Evolutionary conservation across 108 stramenopile species (phyloP).

Genomic region (Nannochloropsis oceanica): DNA sequence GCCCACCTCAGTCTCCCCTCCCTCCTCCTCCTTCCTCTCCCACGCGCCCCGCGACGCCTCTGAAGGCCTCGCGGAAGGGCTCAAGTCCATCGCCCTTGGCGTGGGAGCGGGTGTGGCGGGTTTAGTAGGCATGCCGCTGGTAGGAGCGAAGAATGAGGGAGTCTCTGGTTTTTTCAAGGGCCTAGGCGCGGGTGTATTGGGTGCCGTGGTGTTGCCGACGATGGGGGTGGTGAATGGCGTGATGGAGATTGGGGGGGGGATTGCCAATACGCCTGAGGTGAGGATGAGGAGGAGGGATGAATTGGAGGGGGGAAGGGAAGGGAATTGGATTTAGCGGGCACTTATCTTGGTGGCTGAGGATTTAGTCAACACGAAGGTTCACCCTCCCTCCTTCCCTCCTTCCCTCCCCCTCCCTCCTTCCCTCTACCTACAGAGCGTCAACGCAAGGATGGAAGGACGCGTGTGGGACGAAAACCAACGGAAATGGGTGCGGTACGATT

Average conservation of each 20-base stretch:
- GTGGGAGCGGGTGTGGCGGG: background rate
- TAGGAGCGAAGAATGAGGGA: conserved; percentile 4
- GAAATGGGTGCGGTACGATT: conserved; percentile 10
- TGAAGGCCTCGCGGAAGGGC: conserved; percentile 2
- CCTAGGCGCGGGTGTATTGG: conserved; percentile 13
- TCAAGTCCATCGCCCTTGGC: conserved; percentile 4
- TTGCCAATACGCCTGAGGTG: conserved; percentile 10
- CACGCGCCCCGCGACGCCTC: background rate
- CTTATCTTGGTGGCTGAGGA: background rate
- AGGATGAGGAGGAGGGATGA: background rate
- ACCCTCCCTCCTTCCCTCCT: background rate
- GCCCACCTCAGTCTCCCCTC: background rate
- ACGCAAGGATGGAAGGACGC: background rate
- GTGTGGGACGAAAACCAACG: conserved; percentile 11
- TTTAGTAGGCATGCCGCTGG: conserved; percentile 2
- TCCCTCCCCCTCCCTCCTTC: background rate
- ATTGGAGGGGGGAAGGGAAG: background rate
- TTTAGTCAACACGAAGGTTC: background rate
- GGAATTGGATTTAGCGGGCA: too few relatives aligned
- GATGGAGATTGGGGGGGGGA: conserved; percentile 3
- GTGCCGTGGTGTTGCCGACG: conserved; percentile 12
- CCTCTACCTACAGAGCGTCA: background rate
- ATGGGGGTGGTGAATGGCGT: conserved; percentile 14
- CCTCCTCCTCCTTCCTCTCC: background rate
- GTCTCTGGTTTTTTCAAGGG: conserved; percentile 11